Percentiles rank a stretch among this genome's conserved stretches.
Evolutionary conservation across 495 filamentous ascomycete species (phyloP).

Genomic region (Penicillium riverlandense): DNA sequence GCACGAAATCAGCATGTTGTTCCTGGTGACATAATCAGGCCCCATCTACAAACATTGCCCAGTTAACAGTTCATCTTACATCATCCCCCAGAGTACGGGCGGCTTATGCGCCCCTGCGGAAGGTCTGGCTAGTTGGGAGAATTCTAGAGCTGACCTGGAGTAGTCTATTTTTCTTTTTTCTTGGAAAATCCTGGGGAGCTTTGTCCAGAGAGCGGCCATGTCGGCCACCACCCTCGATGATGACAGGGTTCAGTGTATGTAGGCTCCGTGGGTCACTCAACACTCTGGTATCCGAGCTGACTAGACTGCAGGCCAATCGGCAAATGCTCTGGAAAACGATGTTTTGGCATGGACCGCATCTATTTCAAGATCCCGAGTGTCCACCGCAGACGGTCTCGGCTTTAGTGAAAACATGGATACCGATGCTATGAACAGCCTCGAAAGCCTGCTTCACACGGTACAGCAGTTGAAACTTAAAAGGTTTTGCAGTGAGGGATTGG

Average conservation of each 20-base stretch:
- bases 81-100: no score
- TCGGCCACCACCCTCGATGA: neutral
- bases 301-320: neutral
- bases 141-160: no score
- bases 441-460: conserved; percentile 19
- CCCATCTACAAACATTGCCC: no score
- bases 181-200: no score
- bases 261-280: neutral
- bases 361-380: conserved; percentile 15
- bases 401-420: conserved; percentile 11
- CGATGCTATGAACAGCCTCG: conserved; percentile 13
- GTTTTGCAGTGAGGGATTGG: conserved; percentile 14
- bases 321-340: neutral
- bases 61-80: no score
- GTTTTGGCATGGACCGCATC: conserved; percentile 5
- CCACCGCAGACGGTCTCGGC: conserved; percentile 14
- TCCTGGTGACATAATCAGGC: no score
- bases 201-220: neutral
- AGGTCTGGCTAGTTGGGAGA: no score
- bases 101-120: no score
- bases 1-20: no score
- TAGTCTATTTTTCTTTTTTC: no score
- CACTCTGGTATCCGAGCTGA: no score
- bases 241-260: conserved; percentile 3
- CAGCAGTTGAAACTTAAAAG: conserved; percentile 18